Conservation (phyloP, 1,139 yeast genomes). For the Protomyces arabidopsidicola region DNA sequence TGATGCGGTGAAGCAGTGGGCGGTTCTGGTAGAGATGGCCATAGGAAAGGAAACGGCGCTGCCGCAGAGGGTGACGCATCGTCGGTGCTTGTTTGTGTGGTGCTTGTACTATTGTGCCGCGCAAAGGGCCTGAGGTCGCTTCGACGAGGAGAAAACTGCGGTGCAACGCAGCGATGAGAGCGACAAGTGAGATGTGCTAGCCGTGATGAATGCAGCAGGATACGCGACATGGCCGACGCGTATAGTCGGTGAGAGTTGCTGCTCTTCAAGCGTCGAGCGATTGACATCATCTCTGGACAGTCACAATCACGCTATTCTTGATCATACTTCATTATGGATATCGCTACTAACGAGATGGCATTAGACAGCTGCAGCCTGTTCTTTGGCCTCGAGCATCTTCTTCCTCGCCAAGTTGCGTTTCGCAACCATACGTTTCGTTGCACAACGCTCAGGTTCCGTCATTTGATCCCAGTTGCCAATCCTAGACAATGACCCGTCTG, state of each 20-base stretch:
- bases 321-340: no score
- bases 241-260: no score
- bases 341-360: no score
- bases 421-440: slow-evolving; percentile 21
- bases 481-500: slow-evolving; percentile 27
- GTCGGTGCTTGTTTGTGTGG: background rate
- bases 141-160: no score
- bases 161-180: no score
- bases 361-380: background rate
- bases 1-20: slow-evolving; percentile 1
- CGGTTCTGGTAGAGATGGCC: slow-evolving; percentile 23
- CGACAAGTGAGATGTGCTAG: no score
- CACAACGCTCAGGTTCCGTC: slow-evolving; percentile 26
- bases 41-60: slow-evolving; percentile 18
- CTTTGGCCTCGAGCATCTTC: slow-evolving; percentile 2
- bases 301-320: no score
- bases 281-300: no score
- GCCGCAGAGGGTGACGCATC: background rate
- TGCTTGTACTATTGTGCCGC: background rate
- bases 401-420: slow-evolving; percentile 18
- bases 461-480: slow-evolving; percentile 26
- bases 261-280: no score
- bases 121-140: no score
- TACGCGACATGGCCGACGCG: no score
- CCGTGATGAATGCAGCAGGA: no score